Conservation (phyloP, 2,329 filamentous ascomycete species). For the Didymella glomerata region DNA sequence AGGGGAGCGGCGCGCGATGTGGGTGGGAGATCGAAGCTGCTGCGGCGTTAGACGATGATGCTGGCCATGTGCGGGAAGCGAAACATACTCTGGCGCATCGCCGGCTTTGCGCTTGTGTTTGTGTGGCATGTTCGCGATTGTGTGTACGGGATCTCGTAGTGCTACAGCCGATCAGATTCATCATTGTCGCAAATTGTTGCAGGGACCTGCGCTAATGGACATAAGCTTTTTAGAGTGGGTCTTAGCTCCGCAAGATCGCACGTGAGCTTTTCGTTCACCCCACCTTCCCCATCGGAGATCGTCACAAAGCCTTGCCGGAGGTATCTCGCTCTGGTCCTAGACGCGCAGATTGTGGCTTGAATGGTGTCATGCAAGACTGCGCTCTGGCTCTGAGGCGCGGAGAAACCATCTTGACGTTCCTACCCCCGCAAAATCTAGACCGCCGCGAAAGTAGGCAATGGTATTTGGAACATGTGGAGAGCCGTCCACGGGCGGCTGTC, state of each 20-base stretch:
- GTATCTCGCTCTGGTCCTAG: background rate
- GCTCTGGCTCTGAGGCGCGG: constrained; percentile 5
- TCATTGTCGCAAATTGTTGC: constrained; percentile 2
- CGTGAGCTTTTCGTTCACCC: constrained; percentile 6
- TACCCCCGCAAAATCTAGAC: constrained; percentile 16
- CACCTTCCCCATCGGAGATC: constrained; percentile 1
- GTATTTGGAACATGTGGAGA: constrained; percentile 11
- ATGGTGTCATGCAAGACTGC: constrained; percentile 4
- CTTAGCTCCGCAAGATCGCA: constrained; percentile 4
- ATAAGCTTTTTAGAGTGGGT: constrained; percentile 12
- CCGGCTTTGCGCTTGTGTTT: constrained; percentile 76
- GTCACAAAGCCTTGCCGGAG: constrained; percentile 2
- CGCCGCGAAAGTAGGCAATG: background rate
- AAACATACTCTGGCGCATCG: constrained; percentile 50
- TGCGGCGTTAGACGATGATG: constrained; percentile 48
- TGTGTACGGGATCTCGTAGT: constrained; percentile 4
- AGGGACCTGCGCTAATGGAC: constrained; percentile 18
- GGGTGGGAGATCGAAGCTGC: constrained; percentile 68
- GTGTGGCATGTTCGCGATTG: constrained; percentile 73
- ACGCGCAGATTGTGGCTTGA: constrained; percentile 9
- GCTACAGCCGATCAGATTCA: constrained; percentile 1
- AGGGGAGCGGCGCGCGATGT: constrained; percentile 67
- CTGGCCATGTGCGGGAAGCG: constrained; percentile 32
- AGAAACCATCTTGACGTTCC: constrained; percentile 5
- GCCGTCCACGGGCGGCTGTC: background rate